Evolutionary conservation across 129 eudicot species (phyloP), one percentile per base, ranked within the genome.

Genomic region (Artemisia argyi): DNA sequence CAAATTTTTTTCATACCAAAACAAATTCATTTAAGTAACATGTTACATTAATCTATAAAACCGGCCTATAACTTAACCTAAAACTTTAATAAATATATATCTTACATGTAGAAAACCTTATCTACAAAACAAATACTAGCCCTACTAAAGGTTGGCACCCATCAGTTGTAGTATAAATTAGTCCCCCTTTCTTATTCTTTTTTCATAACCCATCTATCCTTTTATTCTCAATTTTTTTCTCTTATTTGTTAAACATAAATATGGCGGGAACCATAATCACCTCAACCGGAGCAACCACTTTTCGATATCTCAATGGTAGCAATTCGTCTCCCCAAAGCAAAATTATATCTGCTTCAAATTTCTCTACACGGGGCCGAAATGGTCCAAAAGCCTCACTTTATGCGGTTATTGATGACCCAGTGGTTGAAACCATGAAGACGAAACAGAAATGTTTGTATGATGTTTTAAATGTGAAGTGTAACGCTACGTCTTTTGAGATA

Each of bases 401-500:
- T 60, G 82, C 83, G 6, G 74, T 81, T 13, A 84, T 84, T 3
- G 87, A 84, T 18, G 85, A 83, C n/a, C 62, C 71, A 7, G 9
- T 52, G 24, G 72, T 57, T 9, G 51, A 61, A 55, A 55, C 47
- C 4, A 46, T 22, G 35, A 69, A 61, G 48, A 57, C 7, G 44
- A 49, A 22, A 26, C 51, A 69, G 1, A 18, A 14, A 50, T 80
- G 83, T 65, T 80, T 87, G 11, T 91, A 91, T 75, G 97, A 92
- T n/a, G 83, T 92, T 24, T 83, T 92, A 19, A 77, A 86, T 1
- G 84, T 92, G 30, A 79, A 71, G 15, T 73, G 78, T 2, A 73
- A 83, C 74, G 96, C 97, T 5, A 86, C 97, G 20, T 56, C 68
- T 49, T 11, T 58, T n/a, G 94, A 89, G 76, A 89, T 92, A 51